These are phyloP conservation scores for Pseudisothecium myosuroides DNA, from an alignment of 225 moss, liverwort and hornwort species.

Conservation along the genomic window DNA sequence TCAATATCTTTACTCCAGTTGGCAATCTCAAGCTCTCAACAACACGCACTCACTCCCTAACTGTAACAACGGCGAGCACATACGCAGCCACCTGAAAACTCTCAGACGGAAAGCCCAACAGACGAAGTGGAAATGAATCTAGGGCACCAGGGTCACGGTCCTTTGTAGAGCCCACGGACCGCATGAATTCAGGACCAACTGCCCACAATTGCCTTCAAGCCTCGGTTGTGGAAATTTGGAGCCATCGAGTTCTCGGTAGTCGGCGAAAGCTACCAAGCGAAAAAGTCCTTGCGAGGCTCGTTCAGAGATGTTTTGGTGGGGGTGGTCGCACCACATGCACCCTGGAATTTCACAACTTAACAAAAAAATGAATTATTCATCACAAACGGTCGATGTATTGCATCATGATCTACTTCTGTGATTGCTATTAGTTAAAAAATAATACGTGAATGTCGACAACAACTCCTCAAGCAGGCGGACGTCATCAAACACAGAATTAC, in stretches of 20 bases:
- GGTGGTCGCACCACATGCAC: too few relatives aligned
- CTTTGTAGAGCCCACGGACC: background rate
- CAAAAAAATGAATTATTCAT: background rate
- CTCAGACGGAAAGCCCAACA: background rate
- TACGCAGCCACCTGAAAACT: too few relatives aligned
- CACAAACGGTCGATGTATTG: background rate
- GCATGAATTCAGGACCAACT: background rate
- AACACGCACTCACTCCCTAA: background rate
- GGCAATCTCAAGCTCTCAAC: background rate
- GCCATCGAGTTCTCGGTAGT: background rate
- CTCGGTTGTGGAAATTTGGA: background rate
- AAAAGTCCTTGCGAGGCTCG: background rate
- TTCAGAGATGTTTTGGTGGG: background rate
- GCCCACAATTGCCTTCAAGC: background rate
- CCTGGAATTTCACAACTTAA: background rate
- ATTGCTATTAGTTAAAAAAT: background rate
- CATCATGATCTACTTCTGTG: background rate
- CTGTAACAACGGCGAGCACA: background rate
- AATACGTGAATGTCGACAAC: too few relatives aligned
- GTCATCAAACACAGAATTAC: too few relatives aligned
- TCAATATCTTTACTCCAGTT: background rate
- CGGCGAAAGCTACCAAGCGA: background rate
- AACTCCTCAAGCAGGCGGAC: background rate
- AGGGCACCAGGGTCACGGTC: too few relatives aligned
- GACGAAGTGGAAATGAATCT: background rate